These are phyloP conservation scores for Tylopilus plumbeoviolaceoides DNA, from an alignment of 768 basidiomycete genomes.

Conservation along the genomic window DNA sequence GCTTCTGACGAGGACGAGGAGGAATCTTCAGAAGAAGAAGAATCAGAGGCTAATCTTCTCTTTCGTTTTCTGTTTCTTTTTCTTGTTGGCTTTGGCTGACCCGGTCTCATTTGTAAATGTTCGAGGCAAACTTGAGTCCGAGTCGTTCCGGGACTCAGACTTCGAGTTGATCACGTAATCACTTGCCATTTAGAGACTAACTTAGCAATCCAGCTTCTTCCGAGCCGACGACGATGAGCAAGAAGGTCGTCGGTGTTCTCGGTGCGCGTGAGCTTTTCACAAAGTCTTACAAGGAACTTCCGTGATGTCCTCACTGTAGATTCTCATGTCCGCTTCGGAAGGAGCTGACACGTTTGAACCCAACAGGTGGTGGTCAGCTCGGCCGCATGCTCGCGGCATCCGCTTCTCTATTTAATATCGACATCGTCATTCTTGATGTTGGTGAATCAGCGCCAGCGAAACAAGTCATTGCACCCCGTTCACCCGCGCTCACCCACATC, in stretches of 20 bases:
- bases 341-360: slow-evolving; percentile 1
- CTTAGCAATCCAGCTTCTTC: too few relatives aligned
- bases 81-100: slow-evolving; percentile 33
- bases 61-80: slow-evolving; percentile 54
- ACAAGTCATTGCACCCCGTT: slow-evolving; percentile 64
- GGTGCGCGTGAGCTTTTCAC: slow-evolving; percentile 26
- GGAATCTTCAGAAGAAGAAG: slow-evolving; percentile 33
- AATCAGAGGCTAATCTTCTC: slow-evolving; percentile 41
- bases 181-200: too few relatives aligned
- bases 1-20: slow-evolving; percentile 18
- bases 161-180: too few relatives aligned
- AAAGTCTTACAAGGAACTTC: background rate
- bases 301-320: slow-evolving; percentile 14
- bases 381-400: slow-evolving; percentile 95
- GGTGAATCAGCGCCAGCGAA: slow-evolving; percentile 85
- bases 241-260: slow-evolving; percentile 27
- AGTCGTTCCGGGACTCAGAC: too few relatives aligned
- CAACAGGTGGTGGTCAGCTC: slow-evolving; percentile 88
- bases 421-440: slow-evolving; percentile 79
- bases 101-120: slow-evolving; percentile 20
- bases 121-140: background rate
- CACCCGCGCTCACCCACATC: slow-evolving; percentile 54
- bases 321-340: background rate
- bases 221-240: slow-evolving; percentile 16
- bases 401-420: slow-evolving; percentile 82